Conservation (phyloP, 176 grass and related monocot genomes). For the Hordeum vulgare region DNA sequence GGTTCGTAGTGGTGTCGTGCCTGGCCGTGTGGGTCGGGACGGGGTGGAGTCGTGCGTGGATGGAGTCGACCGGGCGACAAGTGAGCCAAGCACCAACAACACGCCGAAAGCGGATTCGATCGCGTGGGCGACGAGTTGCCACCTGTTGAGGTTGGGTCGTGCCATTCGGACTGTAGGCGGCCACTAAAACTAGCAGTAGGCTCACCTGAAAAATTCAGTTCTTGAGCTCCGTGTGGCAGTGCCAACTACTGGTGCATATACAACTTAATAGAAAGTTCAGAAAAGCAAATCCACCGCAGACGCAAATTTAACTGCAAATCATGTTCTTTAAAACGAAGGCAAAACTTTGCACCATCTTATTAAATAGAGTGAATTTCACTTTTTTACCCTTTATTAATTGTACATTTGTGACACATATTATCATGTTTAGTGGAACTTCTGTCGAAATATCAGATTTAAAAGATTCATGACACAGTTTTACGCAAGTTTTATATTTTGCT, state of each 20-base stretch:
- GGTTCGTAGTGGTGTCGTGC: neutral
- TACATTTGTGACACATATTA: no score
- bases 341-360: no score
- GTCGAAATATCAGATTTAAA: no score
- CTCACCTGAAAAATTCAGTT: neutral
- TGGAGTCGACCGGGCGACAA: neutral
- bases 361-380: no score
- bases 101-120: neutral
- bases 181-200: neutral
- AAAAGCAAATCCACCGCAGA: neutral
- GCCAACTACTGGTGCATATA: neutral
- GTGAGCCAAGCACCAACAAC: neutral
- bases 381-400: no score
- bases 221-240: neutral
- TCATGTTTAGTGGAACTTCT: no score
- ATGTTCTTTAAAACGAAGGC: no score
- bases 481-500: no score
- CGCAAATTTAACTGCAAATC: neutral
- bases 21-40: neutral
- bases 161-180: neutral
- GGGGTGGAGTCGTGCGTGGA: neutral
- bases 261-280: no score
- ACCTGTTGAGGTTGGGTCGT: neutral
- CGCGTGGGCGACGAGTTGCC: neutral
- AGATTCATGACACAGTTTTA: no score